Conservation (phyloP, 148 eudicot species). For the Diospyros lotus region DNA sequence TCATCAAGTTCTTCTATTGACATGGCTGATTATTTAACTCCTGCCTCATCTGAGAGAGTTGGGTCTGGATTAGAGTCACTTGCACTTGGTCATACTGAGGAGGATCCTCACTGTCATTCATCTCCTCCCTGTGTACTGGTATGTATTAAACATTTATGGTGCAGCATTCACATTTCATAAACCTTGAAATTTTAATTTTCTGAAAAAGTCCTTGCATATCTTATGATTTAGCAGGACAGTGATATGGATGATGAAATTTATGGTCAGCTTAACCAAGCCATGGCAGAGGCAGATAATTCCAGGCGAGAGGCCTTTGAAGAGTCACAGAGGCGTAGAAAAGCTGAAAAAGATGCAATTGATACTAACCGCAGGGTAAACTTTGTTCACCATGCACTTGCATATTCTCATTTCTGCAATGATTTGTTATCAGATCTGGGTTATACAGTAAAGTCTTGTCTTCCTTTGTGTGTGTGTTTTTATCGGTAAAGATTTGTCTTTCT, state of each 20-base stretch:
- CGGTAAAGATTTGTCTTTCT: no score
- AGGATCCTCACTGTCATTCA: conserved; percentile 17
- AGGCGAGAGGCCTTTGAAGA: conserved; percentile 65
- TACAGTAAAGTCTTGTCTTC: no score
- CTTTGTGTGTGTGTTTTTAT: no score
- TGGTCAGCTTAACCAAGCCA: conserved; percentile 59
- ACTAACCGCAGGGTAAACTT: conserved; percentile 58
- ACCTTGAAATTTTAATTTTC: neutral
- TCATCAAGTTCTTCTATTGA: conserved; percentile 35
- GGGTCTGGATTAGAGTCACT: conserved; percentile 22
- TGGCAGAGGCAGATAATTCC: conserved; percentile 59
- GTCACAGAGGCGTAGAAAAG: conserved; percentile 61
- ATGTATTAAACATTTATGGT: conserved; percentile 10
- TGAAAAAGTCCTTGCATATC: neutral
- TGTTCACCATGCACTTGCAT: neutral
- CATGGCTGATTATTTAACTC: conserved; percentile 13
- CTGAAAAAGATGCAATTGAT: conserved; percentile 60
- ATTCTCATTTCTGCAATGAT: neutral
- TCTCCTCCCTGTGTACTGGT: conserved; percentile 53
- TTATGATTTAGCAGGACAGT: conserved; percentile 39
- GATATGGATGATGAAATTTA: conserved; percentile 39
- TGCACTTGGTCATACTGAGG: conserved; percentile 21
- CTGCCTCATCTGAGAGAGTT: conserved; percentile 16
- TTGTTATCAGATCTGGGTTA: neutral
- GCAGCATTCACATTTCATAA: neutral